phyloP scores from a whole-genome alignment of 2,329 filamentous ascomycete species.

The Ascochyta lentis region DNA sequence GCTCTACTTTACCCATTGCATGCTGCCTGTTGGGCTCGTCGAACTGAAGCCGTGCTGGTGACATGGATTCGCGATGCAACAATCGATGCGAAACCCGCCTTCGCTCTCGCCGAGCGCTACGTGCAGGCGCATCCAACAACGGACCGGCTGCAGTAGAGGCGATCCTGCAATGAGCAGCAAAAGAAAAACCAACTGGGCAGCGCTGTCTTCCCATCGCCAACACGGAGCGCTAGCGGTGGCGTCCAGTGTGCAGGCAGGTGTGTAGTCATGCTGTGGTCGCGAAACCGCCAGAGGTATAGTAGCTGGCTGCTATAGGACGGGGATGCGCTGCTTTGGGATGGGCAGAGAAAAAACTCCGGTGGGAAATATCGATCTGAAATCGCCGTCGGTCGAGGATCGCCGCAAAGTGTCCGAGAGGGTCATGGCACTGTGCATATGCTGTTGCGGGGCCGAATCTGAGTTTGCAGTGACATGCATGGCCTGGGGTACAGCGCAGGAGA shows the following conservation, averaged over 20 bases:
- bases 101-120: slow-evolving; percentile 15
- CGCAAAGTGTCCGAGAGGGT: slow-evolving; percentile 44
- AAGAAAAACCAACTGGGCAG: slow-evolving; percentile 23
- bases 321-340: slow-evolving; percentile 28
- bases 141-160: slow-evolving; percentile 34
- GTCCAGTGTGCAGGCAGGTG: slow-evolving; percentile 30
- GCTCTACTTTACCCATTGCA: background rate
- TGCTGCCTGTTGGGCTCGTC: background rate
- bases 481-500: slow-evolving; percentile 20
- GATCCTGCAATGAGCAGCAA: slow-evolving; percentile 26
- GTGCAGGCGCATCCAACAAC: slow-evolving; percentile 34
- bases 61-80: slow-evolving; percentile 2
- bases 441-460: slow-evolving; percentile 38
- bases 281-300: slow-evolving; percentile 34
- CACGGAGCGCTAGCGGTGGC: slow-evolving; percentile 33
- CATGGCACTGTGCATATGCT: slow-evolving; percentile 25
- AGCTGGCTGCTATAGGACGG: slow-evolving; percentile 30
- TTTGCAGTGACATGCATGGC: slow-evolving; percentile 35
- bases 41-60: background rate
- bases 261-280: slow-evolving; percentile 30
- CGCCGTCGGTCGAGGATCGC: slow-evolving; percentile 41
- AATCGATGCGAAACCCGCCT: slow-evolving; percentile 3
- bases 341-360: slow-evolving; percentile 46
- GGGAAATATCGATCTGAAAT: slow-evolving; percentile 28
- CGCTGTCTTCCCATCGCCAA: slow-evolving; percentile 27